phyloP scores from a whole-genome alignment of 225 moss, liverwort and hornwort genomes.

The Thuidium tamariscinum region DNA sequence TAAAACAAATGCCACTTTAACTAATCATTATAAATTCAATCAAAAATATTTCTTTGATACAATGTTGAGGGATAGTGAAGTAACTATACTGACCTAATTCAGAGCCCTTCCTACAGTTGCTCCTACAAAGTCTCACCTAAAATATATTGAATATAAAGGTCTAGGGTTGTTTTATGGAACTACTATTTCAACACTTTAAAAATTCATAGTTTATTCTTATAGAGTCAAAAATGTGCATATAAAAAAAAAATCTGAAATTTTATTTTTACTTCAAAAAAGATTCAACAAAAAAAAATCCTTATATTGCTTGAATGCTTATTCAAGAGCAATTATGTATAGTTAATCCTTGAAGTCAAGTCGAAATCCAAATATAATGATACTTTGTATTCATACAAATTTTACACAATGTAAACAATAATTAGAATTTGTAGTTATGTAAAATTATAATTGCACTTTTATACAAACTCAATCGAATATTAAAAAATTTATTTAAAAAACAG shows the following conservation, averaged over 20 bases:
- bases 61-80: background rate
- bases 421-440: background rate
- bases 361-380: background rate
- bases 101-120: background rate
- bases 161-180: background rate
- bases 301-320: too few species aligned
- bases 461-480: background rate
- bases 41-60: too few species aligned
- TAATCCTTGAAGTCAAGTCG: fast-evolving
- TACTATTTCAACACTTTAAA: background rate
- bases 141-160: background rate
- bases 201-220: background rate
- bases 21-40: background rate
- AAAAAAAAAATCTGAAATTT: background rate
- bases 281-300: background rate
- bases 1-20: background rate
- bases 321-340: background rate
- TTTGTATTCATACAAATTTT: background rate
- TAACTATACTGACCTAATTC: background rate
- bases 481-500: background rate
- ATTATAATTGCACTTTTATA: background rate
- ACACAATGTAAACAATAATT: background rate
- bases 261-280: background rate
- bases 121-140: background rate
- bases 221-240: background rate